phyloP scores from a whole-genome alignment of 140 eudicot genomes.

The Erigeron philadelphicus region DNA sequence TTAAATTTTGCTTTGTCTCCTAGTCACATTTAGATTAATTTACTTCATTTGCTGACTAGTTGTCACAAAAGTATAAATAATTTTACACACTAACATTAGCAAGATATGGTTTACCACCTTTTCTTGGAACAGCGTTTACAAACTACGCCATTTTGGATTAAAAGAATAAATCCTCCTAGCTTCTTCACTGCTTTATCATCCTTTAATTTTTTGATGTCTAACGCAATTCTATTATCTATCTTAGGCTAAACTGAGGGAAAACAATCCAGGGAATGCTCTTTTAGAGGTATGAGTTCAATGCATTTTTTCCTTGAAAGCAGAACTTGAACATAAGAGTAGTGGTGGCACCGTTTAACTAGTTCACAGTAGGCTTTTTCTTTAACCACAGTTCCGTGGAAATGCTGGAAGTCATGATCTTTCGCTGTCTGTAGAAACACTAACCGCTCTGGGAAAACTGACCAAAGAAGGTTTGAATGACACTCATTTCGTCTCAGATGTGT shows the following conservation, averaged over 20 bases:
- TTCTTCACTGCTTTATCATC: neutral
- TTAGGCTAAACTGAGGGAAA: constrained; percentile 80
- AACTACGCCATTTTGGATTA: neutral
- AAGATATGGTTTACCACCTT: neutral
- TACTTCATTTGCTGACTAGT: neutral
- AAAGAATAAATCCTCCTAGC: neutral
- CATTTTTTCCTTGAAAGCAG: constrained; percentile 3
- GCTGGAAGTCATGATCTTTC: constrained; percentile 98
- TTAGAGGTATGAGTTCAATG: constrained; percentile 54
- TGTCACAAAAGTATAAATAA: neutral
- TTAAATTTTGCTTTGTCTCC: neutral
- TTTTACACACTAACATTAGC: neutral
- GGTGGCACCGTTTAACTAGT: constrained; percentile 22
- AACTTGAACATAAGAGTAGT: neutral
- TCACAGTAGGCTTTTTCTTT: constrained; percentile 31
- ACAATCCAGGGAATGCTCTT: constrained; percentile 76
- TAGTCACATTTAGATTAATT: neutral
- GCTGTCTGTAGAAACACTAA: constrained; percentile 74
- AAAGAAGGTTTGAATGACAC: constrained; percentile 55
- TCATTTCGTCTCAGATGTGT: constrained; percentile 15
- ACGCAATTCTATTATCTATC: constrained; percentile 25
- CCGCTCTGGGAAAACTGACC: constrained; percentile 58
- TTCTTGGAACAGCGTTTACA: neutral
- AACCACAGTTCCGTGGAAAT: constrained; percentile 82
- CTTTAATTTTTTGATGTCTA: constrained; percentile 4